Percentiles rank a stretch among this genome's conserved stretches.
These are phyloP conservation scores for Blastomyces parvus DNA, from an alignment of 2,329 filamentous ascomycete genomes.

Conservation along the genomic window DNA sequence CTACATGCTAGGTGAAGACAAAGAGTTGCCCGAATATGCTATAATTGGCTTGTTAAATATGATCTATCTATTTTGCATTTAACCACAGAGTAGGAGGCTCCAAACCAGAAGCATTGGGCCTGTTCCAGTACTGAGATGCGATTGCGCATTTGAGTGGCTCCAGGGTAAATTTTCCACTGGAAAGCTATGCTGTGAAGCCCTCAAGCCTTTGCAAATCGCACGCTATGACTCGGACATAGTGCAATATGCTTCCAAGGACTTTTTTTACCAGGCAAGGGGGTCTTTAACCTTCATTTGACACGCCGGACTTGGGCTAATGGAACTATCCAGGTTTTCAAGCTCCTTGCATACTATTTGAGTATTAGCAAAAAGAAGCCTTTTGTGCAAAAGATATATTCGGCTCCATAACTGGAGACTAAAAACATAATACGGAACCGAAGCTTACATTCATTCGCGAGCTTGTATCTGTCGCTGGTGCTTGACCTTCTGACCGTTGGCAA, in stretches of 20 bases:
- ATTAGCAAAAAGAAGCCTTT: neutral
- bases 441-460: constrained; percentile 7
- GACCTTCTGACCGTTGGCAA: constrained; percentile 8
- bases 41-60: neutral
- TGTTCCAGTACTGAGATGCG: neutral
- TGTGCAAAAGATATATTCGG: neutral
- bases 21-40: neutral
- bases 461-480: constrained; percentile 6
- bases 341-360: constrained; percentile 19
- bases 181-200: neutral
- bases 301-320: neutral
- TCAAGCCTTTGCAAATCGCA: neutral
- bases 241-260: neutral
- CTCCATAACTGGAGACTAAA: neutral
- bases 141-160: neutral
- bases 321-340: constrained; percentile 14
- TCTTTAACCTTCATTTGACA: neutral
- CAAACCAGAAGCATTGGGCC: too few relatives aligned
- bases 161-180: too few relatives aligned
- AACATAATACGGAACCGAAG: too few relatives aligned
- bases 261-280: constrained; percentile 4
- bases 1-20: neutral
- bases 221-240: neutral
- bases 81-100: too few relatives aligned
- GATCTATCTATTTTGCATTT: too few relatives aligned